Evolutionary conservation across 2,329 filamentous ascomycete genomes (phyloP), one percentile per base, ranked within the genome.

Genomic region (Phialocephala subalpina): DNA sequence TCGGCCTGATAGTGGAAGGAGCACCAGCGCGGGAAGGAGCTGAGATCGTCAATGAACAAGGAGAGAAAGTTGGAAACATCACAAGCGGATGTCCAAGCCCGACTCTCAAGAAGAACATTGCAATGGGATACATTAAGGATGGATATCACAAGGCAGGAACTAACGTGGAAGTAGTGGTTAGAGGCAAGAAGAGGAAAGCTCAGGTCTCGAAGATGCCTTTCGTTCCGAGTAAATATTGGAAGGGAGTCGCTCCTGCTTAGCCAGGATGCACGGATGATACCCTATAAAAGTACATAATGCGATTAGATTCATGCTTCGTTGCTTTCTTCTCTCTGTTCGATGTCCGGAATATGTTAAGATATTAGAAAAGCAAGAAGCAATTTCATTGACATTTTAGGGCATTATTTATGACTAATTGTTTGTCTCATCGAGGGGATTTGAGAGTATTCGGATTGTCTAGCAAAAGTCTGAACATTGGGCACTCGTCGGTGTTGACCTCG

Each of bases 41-140:
- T 11, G 85, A 93, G 74, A 91, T 99, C 68, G 83, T 94, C 36
- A 77, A 80, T 52, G 82, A 85, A 66, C 84, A 87, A 6, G 88
- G 87, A 36, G 80, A 90, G 72, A 86, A 87, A 72, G 85, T 98
- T 63, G 96, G 96, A 16, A 85, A 83, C 40, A 84, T 99, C 68
- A 99, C 96, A 5, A 97, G 93, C 72, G 96, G 96, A 18, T 92
- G 93, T 71, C 96, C 96, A 0, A 94, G 91, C 76, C 96, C 96
- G 2, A 92, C 91, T 0, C 82, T 97, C 57, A 90, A 90, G 70
- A 91, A 91, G 83, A 97, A 98, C 79, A 95, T 99, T 69, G 94
- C 95, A 64, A 99, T 99, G 96, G 96, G 87, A 0, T 92, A 92
- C 74, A 84, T 93, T 70, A 88, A 88, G 77, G 84, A 87, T 70